phyloP scores from a whole-genome alignment of 169 alveolate genomes.

The Besnoitia besnoiti region DNA sequence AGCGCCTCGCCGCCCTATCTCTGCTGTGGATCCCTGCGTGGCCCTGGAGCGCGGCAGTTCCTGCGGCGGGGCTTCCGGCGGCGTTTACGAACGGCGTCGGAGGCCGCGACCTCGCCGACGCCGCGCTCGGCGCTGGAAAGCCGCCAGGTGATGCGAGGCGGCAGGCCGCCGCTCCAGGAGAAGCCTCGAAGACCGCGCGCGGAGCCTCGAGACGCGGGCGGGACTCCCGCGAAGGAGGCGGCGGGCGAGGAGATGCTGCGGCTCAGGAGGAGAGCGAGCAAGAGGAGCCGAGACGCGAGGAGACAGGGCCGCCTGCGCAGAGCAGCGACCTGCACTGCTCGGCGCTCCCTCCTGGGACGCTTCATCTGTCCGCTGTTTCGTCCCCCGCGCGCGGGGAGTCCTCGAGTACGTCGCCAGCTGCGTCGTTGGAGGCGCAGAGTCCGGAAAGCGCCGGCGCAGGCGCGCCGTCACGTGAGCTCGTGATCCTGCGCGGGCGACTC shows the following conservation, averaged over 20 bases:
- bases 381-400: too few species aligned
- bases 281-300: too few species aligned
- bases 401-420: too few species aligned
- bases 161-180: not conserved
- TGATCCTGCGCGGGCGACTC: not conserved
- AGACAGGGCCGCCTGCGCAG: too few species aligned
- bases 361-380: too few species aligned
- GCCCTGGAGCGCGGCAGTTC: not conserved
- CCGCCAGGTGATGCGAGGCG: not conserved
- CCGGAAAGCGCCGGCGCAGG: too few species aligned
- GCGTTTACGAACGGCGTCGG: not conserved
- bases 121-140: not conserved
- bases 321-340: too few species aligned
- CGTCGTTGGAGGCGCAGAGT: too few species aligned
- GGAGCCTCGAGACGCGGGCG: not conserved
- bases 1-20: constrained; percentile 14
- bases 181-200: not conserved
- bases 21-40: not conserved
- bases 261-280: too few species aligned
- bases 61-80: not conserved
- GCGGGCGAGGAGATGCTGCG: not conserved
- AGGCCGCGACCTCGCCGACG: not conserved
- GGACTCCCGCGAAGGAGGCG: not conserved
- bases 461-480: too few species aligned
- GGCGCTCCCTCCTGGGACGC: too few species aligned